These are phyloP conservation scores for Simmondsia chinensis DNA, from an alignment of 148 eudicot species.

Conservation along the genomic window DNA sequence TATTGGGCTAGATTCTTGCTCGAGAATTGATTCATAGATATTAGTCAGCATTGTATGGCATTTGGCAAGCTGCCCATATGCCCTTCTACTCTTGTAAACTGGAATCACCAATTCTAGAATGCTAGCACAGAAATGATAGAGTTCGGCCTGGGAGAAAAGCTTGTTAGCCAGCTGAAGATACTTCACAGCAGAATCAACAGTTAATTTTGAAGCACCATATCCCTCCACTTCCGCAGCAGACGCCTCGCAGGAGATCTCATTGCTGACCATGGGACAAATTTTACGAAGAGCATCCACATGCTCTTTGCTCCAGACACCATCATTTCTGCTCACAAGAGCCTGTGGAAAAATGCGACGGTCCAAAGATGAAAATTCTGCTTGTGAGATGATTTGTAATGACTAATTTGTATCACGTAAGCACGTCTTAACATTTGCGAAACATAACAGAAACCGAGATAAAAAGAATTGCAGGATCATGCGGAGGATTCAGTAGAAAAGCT, in stretches of 20 bases:
- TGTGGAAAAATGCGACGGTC: conserved; percentile 12
- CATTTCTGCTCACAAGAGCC: conserved; percentile 97
- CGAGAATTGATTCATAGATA: conserved; percentile 93
- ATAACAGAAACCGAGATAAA: too few species aligned
- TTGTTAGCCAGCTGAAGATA: conserved; percentile 97
- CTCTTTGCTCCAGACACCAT: conserved; percentile 94
- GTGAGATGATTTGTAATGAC: not conserved
- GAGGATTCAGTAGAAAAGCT: too few species aligned
- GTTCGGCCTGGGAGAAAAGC: conserved; percentile 97
- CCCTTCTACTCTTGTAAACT: conserved; percentile 90
- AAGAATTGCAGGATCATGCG: too few species aligned
- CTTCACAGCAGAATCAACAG: conserved; percentile 96
- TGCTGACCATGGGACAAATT: conserved; percentile 97
- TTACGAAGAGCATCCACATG: conserved; percentile 78
- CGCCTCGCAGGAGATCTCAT: conserved; percentile 77
- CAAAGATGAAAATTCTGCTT: not conserved
- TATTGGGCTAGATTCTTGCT: conserved; percentile 98
- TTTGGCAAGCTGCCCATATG: conserved; percentile 96
- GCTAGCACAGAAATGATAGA: conserved; percentile 90
- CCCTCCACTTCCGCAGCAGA: conserved; percentile 99
- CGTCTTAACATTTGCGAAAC: too few species aligned
- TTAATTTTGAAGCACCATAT: conserved; percentile 97
- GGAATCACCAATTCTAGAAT: conserved; percentile 97
- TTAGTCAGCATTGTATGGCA: conserved; percentile 94
- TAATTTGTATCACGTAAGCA: not conserved